phyloP scores from a whole-genome alignment of 2,329 filamentous ascomycete genomes.

The Ceratocystis huliohia region DNA sequence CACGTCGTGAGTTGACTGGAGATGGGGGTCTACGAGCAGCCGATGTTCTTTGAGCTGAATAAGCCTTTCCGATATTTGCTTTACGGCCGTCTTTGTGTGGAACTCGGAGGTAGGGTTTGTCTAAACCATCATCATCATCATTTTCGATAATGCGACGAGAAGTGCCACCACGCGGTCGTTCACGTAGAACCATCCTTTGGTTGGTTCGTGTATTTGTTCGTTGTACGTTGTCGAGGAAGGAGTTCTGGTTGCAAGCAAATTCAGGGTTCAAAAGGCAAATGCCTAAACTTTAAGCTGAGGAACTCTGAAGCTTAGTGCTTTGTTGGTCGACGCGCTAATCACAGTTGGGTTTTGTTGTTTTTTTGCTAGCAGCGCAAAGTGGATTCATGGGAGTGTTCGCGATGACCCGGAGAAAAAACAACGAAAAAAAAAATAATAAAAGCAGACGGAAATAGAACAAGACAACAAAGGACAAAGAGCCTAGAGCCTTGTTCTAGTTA shows the following conservation, averaged over 20 bases:
- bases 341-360: not conserved
- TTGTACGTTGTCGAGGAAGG: not conserved
- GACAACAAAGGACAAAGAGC: not conserved
- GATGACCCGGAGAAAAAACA: not conserved
- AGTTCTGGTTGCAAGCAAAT: not conserved
- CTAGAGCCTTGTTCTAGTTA: not conserved
- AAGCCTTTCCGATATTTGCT: not conserved
- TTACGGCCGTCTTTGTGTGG: slow-evolving; percentile 10
- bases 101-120: slow-evolving; percentile 1
- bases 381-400: not conserved
- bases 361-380: not conserved
- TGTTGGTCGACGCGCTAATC: not conserved
- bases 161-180: slow-evolving; percentile 9
- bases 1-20: slow-evolving; percentile 16
- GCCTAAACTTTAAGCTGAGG: not conserved
- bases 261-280: not conserved
- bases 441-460: not conserved
- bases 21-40: slow-evolving; percentile 12
- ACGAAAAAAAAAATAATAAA: not conserved
- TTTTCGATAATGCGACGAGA: slow-evolving; percentile 8
- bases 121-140: slow-evolving; percentile 11
- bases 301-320: not conserved
- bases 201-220: not conserved
- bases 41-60: not conserved
- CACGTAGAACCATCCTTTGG: not conserved